Base-by-base conservation (phyloP, 106 monocot genomes). In the Phalaenopsis aphrodite region DNA sequence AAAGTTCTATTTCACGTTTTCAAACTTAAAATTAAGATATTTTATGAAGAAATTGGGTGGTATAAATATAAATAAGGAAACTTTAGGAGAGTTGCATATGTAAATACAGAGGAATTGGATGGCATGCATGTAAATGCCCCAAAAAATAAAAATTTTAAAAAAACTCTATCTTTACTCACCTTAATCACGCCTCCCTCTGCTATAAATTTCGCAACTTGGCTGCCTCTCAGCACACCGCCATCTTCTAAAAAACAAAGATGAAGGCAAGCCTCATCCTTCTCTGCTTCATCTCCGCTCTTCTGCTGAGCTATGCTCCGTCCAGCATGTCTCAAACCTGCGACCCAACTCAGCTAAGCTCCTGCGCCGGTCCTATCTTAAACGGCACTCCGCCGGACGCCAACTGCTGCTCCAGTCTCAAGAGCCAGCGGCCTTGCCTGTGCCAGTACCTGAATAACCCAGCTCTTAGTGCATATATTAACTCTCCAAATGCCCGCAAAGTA, bases 401-500 rank as follows among this genome's bases (percentile, higher is more conserved):
- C 8, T 81, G 81, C 58, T 81, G 81, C 75, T 10, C 37, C 0
- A 19, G 42, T 41, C 75, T 81, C 1, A 81, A 45, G 61, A 10
- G 8, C 75, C 75, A 81, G 58, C 74, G 73, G 58, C 75, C 55
- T 11, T 81, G 81, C 75, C 41, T 75, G 18, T 81, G 81, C 81
- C 75, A 75, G 45, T 81, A 75, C 41, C 16, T 58, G 45, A 61
- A 15, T 5, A 18, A 58, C 55, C 81, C 75, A 9, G n/a, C 12
- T 47, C 42, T 81, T 41, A 58, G 55, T 23, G 75, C 18, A 42
- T 81, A 81, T 41, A 30, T 81, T 1, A 81, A 75, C 75, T 75
- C 81, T 36, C 30, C 42, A 21, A 81, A 81, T 30, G 81, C 23
- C 5, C 55, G 38, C 23, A 58, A 57, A 43, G 75, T 81, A 52